Conservation (phyloP, 2,329 filamentous ascomycete species). For the Alternaria alternata region DNA sequence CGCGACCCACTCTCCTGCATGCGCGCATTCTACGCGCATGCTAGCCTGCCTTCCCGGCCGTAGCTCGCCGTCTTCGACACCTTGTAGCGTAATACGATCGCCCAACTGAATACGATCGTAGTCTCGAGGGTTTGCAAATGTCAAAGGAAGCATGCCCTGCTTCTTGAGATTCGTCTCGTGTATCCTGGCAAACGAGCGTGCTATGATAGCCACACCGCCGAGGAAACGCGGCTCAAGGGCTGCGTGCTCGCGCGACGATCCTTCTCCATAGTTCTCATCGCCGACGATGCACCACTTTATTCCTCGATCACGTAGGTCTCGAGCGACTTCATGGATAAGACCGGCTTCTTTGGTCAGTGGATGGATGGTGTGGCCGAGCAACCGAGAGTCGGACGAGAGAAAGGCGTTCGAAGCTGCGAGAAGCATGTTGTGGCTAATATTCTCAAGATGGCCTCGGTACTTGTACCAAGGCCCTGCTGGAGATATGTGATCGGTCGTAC, state of each 20-base stretch:
- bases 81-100: slow-evolving; percentile 28
- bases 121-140: slow-evolving; percentile 26
- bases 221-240: slow-evolving; percentile 38
- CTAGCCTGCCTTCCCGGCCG: slow-evolving; percentile 38
- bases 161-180: slow-evolving; percentile 43
- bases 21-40: slow-evolving; percentile 38
- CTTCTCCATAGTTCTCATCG: slow-evolving; percentile 44
- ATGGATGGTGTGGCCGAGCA: slow-evolving; percentile 30
- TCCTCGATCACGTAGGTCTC: slow-evolving; percentile 26
- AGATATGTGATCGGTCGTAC: slow-evolving; percentile 53
- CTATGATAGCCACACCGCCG: slow-evolving; percentile 33
- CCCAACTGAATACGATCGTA: slow-evolving; percentile 29
- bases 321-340: slow-evolving; percentile 41
- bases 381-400: slow-evolving; percentile 27
- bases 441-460: slow-evolving; percentile 52
- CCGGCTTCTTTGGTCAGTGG: slow-evolving; percentile 18
- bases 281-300: slow-evolving; percentile 47
- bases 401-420: slow-evolving; percentile 45
- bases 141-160: slow-evolving; percentile 41
- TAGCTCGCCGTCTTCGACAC: slow-evolving; percentile 27
- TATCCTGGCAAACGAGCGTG: slow-evolving; percentile 14
- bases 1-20: slow-evolving; percentile 39
- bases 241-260: slow-evolving; percentile 38
- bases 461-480: slow-evolving; percentile 51
- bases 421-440: slow-evolving; percentile 51